phyloP scores from a whole-genome alignment of 1,284 basidiomycete genomes.

The Pascua guehoae region DNA sequence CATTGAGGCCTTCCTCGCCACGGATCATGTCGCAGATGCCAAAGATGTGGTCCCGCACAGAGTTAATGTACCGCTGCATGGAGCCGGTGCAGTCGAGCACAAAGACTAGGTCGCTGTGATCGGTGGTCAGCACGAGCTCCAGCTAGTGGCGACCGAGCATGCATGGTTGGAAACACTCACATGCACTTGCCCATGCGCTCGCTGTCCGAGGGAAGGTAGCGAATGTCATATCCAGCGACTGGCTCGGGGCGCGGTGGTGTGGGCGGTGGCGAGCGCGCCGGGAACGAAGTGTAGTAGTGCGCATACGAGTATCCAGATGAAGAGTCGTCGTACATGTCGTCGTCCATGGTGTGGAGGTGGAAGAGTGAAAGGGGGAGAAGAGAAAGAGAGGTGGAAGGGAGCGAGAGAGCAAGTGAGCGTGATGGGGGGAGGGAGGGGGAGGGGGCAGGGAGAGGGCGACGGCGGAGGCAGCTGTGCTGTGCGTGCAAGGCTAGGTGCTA shows the following conservation, averaged over 20 bases:
- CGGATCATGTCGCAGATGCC: constrained; percentile 95
- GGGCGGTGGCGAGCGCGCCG: constrained; percentile 18
- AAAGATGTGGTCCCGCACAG: constrained; percentile 97
- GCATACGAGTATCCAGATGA: constrained; percentile 24
- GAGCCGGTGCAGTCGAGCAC: constrained; percentile 86
- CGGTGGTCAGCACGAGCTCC: neutral
- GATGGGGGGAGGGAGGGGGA: no score
- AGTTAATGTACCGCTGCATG: constrained; percentile 52
- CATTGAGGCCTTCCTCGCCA: constrained; percentile 84
- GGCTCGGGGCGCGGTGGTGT: constrained; percentile 32
- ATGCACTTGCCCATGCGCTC: constrained; percentile 40
- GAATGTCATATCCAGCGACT: constrained; percentile 32
- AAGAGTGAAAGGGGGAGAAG: neutral
- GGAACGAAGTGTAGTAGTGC: constrained; percentile 28
- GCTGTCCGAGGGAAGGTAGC: constrained; percentile 29
- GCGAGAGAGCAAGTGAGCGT: no score
- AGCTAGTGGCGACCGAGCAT: neutral
- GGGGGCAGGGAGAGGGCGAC: no score
- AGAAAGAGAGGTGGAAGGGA: no score
- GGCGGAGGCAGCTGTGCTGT: neutral
- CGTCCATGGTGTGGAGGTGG: constrained; percentile 28
- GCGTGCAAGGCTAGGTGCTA: neutral
- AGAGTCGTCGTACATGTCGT: constrained; percentile 36
- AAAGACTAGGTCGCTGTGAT: constrained; percentile 72
- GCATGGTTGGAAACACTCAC: constrained; percentile 22